Evolutionary conservation across 177 flowering plant genomes (phyloP).

Genomic region (Vitis hybrid): DNA sequence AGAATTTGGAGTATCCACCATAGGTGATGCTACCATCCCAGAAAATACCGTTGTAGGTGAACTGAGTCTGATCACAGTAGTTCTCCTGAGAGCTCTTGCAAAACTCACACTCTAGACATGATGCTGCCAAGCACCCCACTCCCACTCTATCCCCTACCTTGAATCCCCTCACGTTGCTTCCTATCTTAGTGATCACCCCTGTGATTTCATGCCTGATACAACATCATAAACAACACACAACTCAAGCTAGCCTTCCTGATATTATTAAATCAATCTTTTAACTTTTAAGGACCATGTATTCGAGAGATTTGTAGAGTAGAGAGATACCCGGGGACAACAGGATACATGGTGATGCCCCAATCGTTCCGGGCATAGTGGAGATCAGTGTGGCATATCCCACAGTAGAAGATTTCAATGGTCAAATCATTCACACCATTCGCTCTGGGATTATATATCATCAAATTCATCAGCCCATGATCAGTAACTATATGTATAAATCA

Average conservation of each 20-base stretch:
- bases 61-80: slow-evolving; percentile 60
- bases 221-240: neutral
- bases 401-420: slow-evolving; percentile 60
- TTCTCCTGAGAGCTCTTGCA: slow-evolving; percentile 60
- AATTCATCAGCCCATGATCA: neutral
- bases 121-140: slow-evolving; percentile 68
- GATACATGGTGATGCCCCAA: slow-evolving; percentile 79
- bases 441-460: slow-evolving; percentile 23
- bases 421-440: slow-evolving; percentile 69
- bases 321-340: slow-evolving; percentile 76
- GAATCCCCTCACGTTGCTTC: slow-evolving; percentile 61
- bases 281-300: too few relatives aligned
- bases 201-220: slow-evolving; percentile 68
- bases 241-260: too few relatives aligned
- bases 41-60: slow-evolving; percentile 63
- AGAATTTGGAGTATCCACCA: slow-evolving; percentile 74
- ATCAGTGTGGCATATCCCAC: slow-evolving; percentile 89
- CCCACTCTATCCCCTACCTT: slow-evolving; percentile 73
- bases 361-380: slow-evolving; percentile 61
- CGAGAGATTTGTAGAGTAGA: neutral
- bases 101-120: slow-evolving; percentile 67
- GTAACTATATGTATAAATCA: neutral
- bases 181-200: slow-evolving; percentile 62
- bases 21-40: slow-evolving; percentile 86
- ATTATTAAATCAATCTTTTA: too few relatives aligned